Evolutionary conservation across 176 grass and related monocot species (phyloP).

Genomic region (Zea luxurians): DNA sequence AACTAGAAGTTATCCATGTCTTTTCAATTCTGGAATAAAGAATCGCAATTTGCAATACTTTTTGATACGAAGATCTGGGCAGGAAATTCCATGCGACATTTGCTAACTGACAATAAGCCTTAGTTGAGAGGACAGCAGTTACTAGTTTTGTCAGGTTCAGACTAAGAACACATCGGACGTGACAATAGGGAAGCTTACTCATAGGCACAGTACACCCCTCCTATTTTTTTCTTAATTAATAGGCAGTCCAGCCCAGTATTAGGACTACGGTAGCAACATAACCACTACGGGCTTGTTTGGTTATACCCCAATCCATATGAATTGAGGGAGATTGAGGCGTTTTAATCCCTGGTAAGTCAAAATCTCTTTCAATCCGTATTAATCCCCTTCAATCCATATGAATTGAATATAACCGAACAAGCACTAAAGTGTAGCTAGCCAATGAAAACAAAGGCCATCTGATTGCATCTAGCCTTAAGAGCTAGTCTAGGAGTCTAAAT

Average conservation of each 20-base stretch:
- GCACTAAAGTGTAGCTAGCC: background rate
- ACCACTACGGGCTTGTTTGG: too few relatives aligned
- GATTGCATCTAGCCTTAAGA: too few relatives aligned
- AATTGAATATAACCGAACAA: too few relatives aligned
- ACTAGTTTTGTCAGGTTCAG: background rate
- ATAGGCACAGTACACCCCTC: background rate
- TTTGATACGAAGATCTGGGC: background rate
- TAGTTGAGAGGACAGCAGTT: background rate
- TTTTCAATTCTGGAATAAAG: background rate
- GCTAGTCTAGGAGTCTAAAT: too few relatives aligned
- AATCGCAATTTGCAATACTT: background rate
- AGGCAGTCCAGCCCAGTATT: background rate
- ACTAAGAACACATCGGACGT: background rate
- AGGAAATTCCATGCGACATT: background rate
- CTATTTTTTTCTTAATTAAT: background rate
- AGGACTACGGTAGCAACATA: background rate
- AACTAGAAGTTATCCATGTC: slow-evolving; percentile 28
- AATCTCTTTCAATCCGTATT: too few relatives aligned
- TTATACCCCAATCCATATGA: too few relatives aligned
- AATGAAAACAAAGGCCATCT: too few relatives aligned
- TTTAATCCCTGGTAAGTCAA: too few relatives aligned
- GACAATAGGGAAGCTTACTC: background rate
- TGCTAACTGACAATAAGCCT: background rate
- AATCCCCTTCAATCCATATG: too few relatives aligned
- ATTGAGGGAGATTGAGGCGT: too few relatives aligned